A percentile compares a stretch with the other conserved stretches of the same genome.
These are phyloP conservation scores for Aureobasidium sp. DNA, from an alignment of 2,329 filamentous ascomycete species.

Conservation along the genomic window DNA sequence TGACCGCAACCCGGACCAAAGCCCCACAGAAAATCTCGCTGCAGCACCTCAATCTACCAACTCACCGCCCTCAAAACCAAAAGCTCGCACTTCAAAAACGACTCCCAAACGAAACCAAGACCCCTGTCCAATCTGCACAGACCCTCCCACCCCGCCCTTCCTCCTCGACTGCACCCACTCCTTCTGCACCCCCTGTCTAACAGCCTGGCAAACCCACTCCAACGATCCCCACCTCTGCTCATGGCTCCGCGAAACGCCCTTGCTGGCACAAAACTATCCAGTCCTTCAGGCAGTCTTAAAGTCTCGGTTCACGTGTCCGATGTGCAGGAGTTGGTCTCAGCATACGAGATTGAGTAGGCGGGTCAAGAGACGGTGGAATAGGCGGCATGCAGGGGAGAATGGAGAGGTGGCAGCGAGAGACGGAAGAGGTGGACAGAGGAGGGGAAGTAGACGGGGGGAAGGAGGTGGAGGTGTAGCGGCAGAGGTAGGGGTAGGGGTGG, in stretches of 20 bases:
- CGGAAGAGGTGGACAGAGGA: background rate
- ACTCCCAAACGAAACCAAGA: too few species aligned
- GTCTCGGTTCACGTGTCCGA: background rate
- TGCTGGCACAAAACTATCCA: background rate
- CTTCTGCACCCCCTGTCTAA: background rate
- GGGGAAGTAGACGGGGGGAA: background rate
- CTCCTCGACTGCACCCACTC: background rate
- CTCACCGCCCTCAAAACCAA: background rate
- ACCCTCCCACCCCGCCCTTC: rapidly evolving
- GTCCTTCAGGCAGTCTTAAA: background rate
- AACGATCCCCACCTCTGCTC: background rate
- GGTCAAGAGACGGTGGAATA: background rate
- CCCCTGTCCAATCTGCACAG: background rate
- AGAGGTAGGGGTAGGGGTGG: too few species aligned
- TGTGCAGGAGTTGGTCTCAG: background rate
- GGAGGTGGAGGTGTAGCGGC: background rate
- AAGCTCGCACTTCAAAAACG: too few species aligned
- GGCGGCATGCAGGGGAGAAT: background rate
- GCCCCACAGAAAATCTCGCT: background rate
- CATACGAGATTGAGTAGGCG: background rate
- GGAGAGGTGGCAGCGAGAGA: background rate
- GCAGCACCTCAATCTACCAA: too few species aligned
- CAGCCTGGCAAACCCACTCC: background rate
- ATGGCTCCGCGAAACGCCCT: background rate
- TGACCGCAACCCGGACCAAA: background rate